Percentiles rank a stretch among this genome's conserved stretches.
These are phyloP conservation scores for Puccinia novopanici DNA, from an alignment of 1,284 basidiomycete genomes.

Conservation along the genomic window DNA sequence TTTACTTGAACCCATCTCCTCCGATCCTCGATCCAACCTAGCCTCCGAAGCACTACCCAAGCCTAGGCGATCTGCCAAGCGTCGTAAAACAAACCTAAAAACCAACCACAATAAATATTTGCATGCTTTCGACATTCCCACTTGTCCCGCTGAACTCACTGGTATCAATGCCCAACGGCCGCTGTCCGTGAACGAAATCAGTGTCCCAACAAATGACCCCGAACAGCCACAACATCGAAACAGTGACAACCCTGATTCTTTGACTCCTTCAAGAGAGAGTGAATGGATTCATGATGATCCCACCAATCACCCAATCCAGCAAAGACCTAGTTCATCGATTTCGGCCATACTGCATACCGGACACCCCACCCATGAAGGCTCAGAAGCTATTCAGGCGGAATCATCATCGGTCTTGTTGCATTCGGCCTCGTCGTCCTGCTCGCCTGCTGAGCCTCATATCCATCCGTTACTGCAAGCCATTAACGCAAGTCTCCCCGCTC, in stretches of 20 bases:
- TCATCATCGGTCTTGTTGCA: neutral
- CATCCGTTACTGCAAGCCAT: slow-evolving; percentile 9
- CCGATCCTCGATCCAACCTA: neutral
- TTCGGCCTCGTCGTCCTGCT: neutral
- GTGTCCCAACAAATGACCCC: neutral
- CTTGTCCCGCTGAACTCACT: neutral
- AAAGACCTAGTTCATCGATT: neutral
- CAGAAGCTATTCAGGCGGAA: neutral
- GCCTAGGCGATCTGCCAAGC: neutral
- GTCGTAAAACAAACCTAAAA: neutral
- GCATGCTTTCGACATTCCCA: slow-evolving; percentile 2
- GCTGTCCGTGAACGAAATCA: neutral
- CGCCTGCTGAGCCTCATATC: neutral
- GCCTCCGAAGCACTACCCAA: neutral
- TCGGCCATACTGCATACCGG: neutral
- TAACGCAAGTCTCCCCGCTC: neutral
- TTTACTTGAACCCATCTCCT: neutral
- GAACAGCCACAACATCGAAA: neutral
- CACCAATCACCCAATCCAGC: neutral
- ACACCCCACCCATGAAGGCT: neutral
- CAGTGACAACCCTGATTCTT: neutral
- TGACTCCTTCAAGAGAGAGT: neutral
- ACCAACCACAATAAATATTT: neutral
- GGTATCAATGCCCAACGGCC: neutral
- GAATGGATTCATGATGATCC: neutral